These are phyloP conservation scores for Lycium barbarum DNA, from an alignment of 257 asterid species.

Conservation along the genomic window DNA sequence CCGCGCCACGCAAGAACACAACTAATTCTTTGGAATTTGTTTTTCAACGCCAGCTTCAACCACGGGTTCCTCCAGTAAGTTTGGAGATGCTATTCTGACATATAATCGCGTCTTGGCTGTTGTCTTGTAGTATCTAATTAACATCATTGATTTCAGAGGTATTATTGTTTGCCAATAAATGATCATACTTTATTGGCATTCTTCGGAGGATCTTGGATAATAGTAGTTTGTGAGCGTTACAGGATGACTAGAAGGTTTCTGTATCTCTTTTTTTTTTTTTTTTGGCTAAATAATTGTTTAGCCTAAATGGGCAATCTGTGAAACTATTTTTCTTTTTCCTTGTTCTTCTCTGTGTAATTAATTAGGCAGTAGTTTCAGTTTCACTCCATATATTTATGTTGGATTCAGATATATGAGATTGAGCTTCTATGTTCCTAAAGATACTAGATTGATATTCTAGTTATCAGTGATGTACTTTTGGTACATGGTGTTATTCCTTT, in stretches of 20 bases:
- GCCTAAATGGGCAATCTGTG: not conserved
- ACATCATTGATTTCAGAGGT: not conserved
- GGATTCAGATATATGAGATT: not conserved
- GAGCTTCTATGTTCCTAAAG: not conserved
- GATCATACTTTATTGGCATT: not conserved
- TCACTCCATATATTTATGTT: not conserved
- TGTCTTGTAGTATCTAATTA: not conserved
- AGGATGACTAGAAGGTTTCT: not conserved
- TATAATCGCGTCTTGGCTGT: not conserved
- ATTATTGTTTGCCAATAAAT: not conserved
- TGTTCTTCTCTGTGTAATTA: not conserved
- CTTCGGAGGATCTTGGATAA: not conserved
- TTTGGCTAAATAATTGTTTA: not conserved
- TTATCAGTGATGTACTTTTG: not conserved
- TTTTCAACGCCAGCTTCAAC: constrained; percentile 78
- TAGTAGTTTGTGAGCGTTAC: constrained; percentile 10
- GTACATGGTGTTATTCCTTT: not conserved
- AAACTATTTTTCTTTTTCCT: not conserved
- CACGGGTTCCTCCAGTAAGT: constrained; percentile 59
- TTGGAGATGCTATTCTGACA: constrained; percentile 2
- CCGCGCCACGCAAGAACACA: constrained; percentile 67
- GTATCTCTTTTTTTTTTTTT: not conserved
- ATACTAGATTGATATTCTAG: constrained; percentile 1
- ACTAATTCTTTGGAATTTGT: constrained; percentile 70
- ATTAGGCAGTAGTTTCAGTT: not conserved